Percentiles rank a stretch among this genome's conserved stretches.
phyloP scores from a whole-genome alignment of 306 rosid species.

The Crataegus laevigata region DNA sequence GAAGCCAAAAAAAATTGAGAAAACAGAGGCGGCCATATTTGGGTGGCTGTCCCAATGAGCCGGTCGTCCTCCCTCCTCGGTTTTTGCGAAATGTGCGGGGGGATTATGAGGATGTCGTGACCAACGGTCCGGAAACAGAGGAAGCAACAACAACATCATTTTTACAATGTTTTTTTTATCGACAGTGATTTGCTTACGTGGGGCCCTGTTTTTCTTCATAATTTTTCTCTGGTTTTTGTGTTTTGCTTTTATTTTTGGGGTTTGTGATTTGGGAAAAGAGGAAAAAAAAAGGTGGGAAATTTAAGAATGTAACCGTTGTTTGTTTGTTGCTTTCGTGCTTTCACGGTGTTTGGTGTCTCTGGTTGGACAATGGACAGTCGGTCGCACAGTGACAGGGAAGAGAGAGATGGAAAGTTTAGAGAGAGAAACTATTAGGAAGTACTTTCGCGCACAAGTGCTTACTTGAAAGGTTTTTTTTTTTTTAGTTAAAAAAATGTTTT shows the following conservation, averaged over 20 bases:
- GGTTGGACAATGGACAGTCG: neutral
- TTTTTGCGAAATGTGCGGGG: slow-evolving; percentile 39
- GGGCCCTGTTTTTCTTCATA: slow-evolving; percentile 26
- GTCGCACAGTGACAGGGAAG: neutral
- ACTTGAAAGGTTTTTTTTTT: no score
- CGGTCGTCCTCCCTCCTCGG: neutral
- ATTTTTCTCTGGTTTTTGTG: neutral
- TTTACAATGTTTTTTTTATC: no score
- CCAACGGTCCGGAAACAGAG: slow-evolving; percentile 45
- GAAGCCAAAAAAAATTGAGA: neutral
- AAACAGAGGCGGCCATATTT: neutral
- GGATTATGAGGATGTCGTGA: neutral
- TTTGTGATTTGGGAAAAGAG: slow-evolving; percentile 7
- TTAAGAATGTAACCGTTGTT: slow-evolving; percentile 38
- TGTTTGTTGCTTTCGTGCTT: slow-evolving; percentile 15
- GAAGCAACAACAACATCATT: slow-evolving; percentile 8
- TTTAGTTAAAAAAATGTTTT: no score
- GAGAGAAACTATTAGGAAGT: no score
- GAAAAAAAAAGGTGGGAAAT: slow-evolving; percentile 36
- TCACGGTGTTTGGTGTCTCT: neutral
- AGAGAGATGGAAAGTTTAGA: neutral
- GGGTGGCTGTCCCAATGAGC: neutral
- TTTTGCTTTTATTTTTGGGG: neutral
- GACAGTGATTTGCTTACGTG: slow-evolving; percentile 16
- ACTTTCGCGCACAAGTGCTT: no score